Conservation (phyloP, 371 early-diverging fungal species). For the Mortierella sp. region DNA sequence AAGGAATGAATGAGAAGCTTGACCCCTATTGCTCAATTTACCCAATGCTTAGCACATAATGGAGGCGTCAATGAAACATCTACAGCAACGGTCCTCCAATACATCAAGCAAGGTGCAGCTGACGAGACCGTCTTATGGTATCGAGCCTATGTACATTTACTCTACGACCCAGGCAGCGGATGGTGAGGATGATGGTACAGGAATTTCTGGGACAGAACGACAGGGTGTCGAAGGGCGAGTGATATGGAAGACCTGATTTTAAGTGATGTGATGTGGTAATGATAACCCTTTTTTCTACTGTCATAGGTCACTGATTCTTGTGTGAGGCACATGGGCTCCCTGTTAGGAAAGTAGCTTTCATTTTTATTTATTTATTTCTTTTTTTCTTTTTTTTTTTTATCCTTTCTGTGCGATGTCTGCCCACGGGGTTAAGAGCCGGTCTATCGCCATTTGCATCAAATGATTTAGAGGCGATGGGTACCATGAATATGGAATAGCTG, state of each 20-base stretch:
- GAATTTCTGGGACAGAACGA: too few species aligned
- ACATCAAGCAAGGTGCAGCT: conserved; percentile 23
- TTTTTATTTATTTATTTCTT: background rate
- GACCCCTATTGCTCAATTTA: conserved; percentile 4
- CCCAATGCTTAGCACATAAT: conserved; percentile 18
- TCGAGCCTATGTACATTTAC: conserved; percentile 22
- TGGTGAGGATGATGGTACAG: conserved; percentile 14
- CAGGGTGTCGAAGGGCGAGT: too few species aligned
- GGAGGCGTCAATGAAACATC: conserved; percentile 29
- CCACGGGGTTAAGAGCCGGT: background rate
- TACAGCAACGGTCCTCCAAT: conserved; percentile 17
- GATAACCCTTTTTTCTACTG: too few species aligned
- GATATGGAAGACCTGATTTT: too few species aligned
- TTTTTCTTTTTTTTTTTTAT: background rate
- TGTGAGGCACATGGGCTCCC: too few species aligned
- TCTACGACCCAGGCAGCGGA: conserved; percentile 7
- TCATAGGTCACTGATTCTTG: too few species aligned
- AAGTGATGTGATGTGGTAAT: too few species aligned
- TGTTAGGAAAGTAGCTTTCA: too few species aligned
- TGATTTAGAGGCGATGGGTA: conserved; percentile 44
- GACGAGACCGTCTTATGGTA: conserved; percentile 34
- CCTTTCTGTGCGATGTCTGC: conserved; percentile 1
- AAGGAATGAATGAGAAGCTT: conserved; percentile 2
- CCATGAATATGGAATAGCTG: conserved; percentile 46
- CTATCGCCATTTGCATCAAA: conserved; percentile 39